Percentiles rank a stretch among this genome's conserved stretches.
Evolutionary conservation across 495 filamentous ascomycete genomes (phyloP).

Genomic region (Aspergillus asperescens): DNA sequence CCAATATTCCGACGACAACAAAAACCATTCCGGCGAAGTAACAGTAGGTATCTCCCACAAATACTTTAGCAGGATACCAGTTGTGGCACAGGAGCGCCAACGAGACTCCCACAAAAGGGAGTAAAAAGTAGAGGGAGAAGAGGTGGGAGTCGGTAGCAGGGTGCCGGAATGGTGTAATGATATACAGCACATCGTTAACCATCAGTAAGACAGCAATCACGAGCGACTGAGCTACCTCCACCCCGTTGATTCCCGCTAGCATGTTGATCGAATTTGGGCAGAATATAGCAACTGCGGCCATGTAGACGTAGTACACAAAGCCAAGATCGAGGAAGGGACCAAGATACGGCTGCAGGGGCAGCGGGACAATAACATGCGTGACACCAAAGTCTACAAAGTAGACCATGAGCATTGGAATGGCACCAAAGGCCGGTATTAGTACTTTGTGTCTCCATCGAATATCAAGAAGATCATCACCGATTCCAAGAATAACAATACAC

Average conservation of each 20-base stretch:
- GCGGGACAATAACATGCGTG: conserved; percentile 86
- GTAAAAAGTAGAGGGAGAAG: conserved; percentile 88
- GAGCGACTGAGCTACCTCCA: conserved; percentile 91
- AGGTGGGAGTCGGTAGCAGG: conserved; percentile 93
- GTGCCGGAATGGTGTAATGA: conserved; percentile 69
- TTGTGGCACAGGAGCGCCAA: conserved; percentile 84
- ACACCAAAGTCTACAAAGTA: conserved; percentile 99
- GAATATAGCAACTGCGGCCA: conserved; percentile 92
- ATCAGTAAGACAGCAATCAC: conserved; percentile 81
- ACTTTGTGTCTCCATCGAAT: conserved; percentile 99
- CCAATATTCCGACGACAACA: conserved; percentile 90
- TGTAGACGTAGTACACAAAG: conserved; percentile 90
- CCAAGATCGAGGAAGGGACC: conserved; percentile 80
- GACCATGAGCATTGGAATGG: conserved; percentile 90
- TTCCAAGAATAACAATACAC: conserved; percentile 80
- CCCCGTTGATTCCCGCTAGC: conserved; percentile 92
- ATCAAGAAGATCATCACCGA: conserved; percentile 95
- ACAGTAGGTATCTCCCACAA: conserved; percentile 98
- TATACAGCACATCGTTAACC: conserved; percentile 80
- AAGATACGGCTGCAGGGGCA: conserved; percentile 74
- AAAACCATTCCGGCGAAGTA: conserved; percentile 99
- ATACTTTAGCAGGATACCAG: conserved; percentile 92
- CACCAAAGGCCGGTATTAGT: conserved; percentile 89
- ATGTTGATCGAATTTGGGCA: conserved; percentile 99
- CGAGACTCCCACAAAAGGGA: conserved; percentile 91